phyloP scores from a whole-genome alignment of 768 basidiomycete species.

The Leccinellum rugosiceps region DNA sequence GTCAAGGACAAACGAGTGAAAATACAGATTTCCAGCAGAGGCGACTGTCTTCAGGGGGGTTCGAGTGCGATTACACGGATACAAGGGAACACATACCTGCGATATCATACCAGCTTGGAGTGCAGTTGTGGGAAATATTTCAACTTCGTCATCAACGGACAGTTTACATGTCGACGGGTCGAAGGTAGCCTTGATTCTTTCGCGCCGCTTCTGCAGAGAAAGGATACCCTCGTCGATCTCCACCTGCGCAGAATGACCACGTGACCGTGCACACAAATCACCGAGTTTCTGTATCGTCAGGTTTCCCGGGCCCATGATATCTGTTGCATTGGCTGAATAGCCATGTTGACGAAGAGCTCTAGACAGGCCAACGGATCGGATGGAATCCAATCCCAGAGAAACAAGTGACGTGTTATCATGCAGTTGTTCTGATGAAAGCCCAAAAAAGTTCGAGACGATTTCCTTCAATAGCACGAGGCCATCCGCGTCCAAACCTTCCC shows the following conservation, averaged over 20 bases:
- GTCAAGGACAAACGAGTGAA: conserved; percentile 31
- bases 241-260: not conserved
- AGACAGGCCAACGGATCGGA: conserved; percentile 44
- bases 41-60: conserved; percentile 23
- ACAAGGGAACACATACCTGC: conserved; percentile 31
- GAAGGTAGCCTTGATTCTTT: conserved; percentile 18
- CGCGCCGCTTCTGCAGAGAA: conserved; percentile 8
- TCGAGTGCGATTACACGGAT: not conserved
- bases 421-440: conserved; percentile 12
- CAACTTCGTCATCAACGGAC: conserved; percentile 30
- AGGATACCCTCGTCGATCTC: conserved; percentile 10
- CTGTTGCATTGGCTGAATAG: conserved; percentile 32
- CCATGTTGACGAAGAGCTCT: conserved; percentile 34
- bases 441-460: conserved; percentile 20
- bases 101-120: conserved; percentile 50
- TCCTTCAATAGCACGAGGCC: conserved; percentile 8
- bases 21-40: conserved; percentile 30
- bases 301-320: conserved; percentile 33
- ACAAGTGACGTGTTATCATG: conserved; percentile 34
- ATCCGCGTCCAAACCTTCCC: not conserved
- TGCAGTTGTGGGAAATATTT: conserved; percentile 39
- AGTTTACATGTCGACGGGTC: conserved; percentile 17
- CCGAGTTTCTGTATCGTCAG: conserved; percentile 15
- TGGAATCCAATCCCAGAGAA: conserved; percentile 46
- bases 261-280: conserved; percentile 13